phyloP scores from a whole-genome alignment of 148 eudicot species.

The Vaccinium corymbosum region DNA sequence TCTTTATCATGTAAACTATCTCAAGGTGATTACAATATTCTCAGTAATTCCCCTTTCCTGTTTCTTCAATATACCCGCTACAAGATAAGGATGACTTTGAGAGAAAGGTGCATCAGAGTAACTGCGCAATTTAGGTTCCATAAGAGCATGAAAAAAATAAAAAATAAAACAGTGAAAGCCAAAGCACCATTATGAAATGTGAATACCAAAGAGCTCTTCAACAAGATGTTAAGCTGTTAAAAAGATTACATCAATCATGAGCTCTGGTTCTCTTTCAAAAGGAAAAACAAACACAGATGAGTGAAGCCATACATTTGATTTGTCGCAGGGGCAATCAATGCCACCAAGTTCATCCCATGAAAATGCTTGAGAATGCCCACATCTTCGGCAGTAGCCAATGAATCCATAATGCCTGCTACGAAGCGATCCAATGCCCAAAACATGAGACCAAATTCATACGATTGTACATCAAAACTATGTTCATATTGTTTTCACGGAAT shows the following conservation, averaged over 20 bases:
- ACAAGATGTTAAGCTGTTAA: conserved; percentile 5
- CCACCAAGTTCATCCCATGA: conserved; percentile 73
- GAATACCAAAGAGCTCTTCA: background rate
- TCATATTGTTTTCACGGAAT: background rate
- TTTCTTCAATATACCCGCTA: background rate
- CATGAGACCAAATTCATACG: background rate
- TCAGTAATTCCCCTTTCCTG: background rate
- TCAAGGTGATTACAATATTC: background rate
- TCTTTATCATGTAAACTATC: background rate
- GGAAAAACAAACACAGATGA: background rate
- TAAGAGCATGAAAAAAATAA: background rate
- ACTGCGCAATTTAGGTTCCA: background rate
- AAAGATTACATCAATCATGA: background rate
- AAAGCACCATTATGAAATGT: conserved; percentile 3
- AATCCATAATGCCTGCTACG: conserved; percentile 72
- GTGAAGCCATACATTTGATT: conserved; percentile 38
- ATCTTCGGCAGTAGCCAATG: conserved; percentile 65
- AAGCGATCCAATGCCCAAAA: conserved; percentile 15
- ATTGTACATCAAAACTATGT: background rate
- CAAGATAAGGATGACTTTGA: background rate
- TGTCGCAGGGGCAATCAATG: conserved; percentile 55
- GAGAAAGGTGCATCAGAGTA: background rate
- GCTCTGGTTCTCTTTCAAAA: background rate
- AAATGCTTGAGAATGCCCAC: conserved; percentile 71
- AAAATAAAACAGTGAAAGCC: background rate